A percentile compares a stretch with the other conserved stretches of the same genome.
Conservation (phyloP, 148 eudicot species). For the Gaultheria prostrata region DNA sequence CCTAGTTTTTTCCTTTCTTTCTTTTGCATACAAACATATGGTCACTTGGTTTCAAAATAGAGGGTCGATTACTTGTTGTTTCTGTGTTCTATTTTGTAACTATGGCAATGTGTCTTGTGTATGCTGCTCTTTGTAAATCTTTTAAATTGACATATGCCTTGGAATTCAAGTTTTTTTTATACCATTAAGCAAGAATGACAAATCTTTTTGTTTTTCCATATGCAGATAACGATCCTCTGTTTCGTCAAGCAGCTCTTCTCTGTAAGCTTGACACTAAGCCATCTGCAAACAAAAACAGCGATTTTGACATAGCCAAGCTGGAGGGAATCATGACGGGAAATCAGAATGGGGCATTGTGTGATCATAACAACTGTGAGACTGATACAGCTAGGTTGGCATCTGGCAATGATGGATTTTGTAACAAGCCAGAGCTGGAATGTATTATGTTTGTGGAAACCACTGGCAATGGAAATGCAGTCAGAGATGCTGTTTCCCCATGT, state of each 20-base stretch:
- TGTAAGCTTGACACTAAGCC: constrained; percentile 21
- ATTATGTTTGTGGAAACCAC: constrained; percentile 24
- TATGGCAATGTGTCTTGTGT: background rate
- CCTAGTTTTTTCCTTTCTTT: background rate
- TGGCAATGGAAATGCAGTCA: constrained; percentile 22
- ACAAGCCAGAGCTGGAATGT: constrained; percentile 41
- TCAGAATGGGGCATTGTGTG: constrained; percentile 29
- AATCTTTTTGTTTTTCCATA: background rate
- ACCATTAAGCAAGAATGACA: background rate
- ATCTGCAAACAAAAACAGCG: constrained; percentile 23
- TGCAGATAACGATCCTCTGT: constrained; percentile 14
- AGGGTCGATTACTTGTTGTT: background rate
- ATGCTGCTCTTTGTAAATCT: background rate
- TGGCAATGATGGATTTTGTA: constrained; percentile 40
- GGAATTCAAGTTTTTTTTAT: background rate
- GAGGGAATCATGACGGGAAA: constrained; percentile 36
- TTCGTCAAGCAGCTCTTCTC: constrained; percentile 4
- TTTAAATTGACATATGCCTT: background rate
- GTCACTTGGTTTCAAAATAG: background rate
- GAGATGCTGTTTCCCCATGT: constrained; percentile 11
- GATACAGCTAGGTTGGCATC: constrained; percentile 38
- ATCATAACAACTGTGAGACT: constrained; percentile 37
- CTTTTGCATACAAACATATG: background rate
- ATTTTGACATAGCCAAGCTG: constrained; percentile 27
- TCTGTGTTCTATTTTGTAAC: background rate